Conservation (phyloP, 2,329 filamentous ascomycete genomes). For the Dactylellina parvicollis region DNA sequence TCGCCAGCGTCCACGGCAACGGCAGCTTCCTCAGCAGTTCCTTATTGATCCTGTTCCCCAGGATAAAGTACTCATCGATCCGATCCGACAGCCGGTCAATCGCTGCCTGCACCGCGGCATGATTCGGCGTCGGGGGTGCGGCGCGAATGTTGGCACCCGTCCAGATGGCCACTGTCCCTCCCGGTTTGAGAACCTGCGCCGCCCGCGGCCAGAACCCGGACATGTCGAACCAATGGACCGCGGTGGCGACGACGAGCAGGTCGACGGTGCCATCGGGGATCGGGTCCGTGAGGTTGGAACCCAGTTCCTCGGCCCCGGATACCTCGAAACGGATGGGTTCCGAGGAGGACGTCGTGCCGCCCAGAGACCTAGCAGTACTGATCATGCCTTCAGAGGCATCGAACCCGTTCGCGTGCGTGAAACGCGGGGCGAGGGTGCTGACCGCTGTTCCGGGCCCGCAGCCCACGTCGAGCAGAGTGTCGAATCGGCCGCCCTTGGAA, state of each 20-base stretch:
- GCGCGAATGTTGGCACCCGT: slow-evolving; percentile 59
- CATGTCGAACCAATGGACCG: slow-evolving; percentile 71
- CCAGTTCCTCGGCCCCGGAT: slow-evolving; percentile 64
- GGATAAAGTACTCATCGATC: slow-evolving; percentile 61
- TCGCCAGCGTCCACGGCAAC: slow-evolving; percentile 66
- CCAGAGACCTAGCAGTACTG: slow-evolving; percentile 62
- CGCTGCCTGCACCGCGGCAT: slow-evolving; percentile 62
- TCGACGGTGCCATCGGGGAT: slow-evolving; percentile 63
- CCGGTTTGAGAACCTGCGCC: slow-evolving; percentile 64
- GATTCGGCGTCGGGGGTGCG: slow-evolving; percentile 62
- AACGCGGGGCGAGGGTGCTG: slow-evolving; percentile 64
- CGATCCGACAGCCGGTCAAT: slow-evolving; percentile 62
- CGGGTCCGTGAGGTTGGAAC: slow-evolving; percentile 57
- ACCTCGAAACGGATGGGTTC: slow-evolving; percentile 63
- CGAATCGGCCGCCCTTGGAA: slow-evolving; percentile 63
- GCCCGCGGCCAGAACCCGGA: slow-evolving; percentile 65
- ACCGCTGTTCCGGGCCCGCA: slow-evolving; percentile 68
- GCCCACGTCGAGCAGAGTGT: slow-evolving; percentile 67
- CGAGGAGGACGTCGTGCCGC: slow-evolving; percentile 58
- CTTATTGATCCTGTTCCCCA: slow-evolving; percentile 58
- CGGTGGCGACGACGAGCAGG: slow-evolving; percentile 65
- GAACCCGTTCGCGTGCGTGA: slow-evolving; percentile 64
- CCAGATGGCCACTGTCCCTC: slow-evolving; percentile 69
- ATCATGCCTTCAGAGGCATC: slow-evolving; percentile 69
- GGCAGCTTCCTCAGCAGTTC: neutral